Evolutionary conservation across 257 asterid genomes (phyloP), one percentile per base, ranked within the genome.

Genomic region (Cruciata laevipes): DNA sequence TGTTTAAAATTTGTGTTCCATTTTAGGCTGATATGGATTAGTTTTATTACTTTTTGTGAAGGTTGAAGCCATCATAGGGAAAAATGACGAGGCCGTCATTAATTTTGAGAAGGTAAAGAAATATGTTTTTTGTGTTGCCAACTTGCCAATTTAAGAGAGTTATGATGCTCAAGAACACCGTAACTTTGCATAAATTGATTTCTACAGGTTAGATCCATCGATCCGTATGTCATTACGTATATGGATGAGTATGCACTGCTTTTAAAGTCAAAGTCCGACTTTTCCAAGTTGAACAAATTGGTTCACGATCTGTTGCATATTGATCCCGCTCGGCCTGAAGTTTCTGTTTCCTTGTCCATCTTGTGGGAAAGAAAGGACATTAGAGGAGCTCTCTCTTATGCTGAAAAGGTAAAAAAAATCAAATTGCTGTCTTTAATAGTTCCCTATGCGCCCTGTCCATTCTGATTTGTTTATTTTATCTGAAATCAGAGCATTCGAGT

Each of bases 231-330:
- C 62, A 65, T 88, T 66, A 88, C 99, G 27, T 87, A 90, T 61
- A 94, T 94, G 99, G 99, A 94, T 76, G 99, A 94, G 88, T 94
- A 94, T 79, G 96, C 99, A n/a, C 84, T 94, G 95, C 95, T 94
- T 74, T 89, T 94, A 71, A 94, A 94, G 89, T 79, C 82, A 72
- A 88, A 88, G 67, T 78, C 94, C 63, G 99, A 94, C 57, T 40
- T 65, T 74, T 79, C 89, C 71, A 94, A 87, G 87, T 80, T 94
- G 68, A 87, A 83, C 76, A 94, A 87, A 71, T 80, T 94, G 80
- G 90, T 90, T 63, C 95, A 88, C 75, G 99, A 94, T 78, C 79
- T 94, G 31, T 73, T 94, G 78, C 84, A 73, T 77, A 85, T 86
- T 40, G 96, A 94, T 84, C 92, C 97, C 57, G 71, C 95, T 60